phyloP scores from a whole-genome alignment of 2,329 filamentous ascomycete genomes.

The Paecilomyces niveus region DNA sequence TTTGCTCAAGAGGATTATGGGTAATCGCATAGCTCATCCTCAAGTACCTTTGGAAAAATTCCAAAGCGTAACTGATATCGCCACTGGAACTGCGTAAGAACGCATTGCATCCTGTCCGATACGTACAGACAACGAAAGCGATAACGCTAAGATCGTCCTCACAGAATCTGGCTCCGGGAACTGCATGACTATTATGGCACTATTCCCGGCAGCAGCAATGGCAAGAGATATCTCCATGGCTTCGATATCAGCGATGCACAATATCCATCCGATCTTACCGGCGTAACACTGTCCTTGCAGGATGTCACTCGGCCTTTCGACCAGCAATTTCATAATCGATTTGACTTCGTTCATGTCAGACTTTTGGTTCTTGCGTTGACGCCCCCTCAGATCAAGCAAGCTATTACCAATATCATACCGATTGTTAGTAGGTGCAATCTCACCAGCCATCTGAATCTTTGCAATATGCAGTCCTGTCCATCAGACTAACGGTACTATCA shows the following conservation, averaged over 20 bases:
- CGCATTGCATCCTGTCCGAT: background rate
- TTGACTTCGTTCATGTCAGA: background rate
- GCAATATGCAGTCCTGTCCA: background rate
- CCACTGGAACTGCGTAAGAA: background rate
- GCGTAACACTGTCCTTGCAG: background rate
- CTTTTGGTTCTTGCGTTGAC: background rate
- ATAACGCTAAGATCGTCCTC: background rate
- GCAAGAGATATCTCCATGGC: background rate
- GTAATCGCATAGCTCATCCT: background rate
- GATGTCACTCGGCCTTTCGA: background rate
- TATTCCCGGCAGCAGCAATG: background rate
- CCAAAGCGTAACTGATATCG: background rate
- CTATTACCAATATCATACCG: background rate
- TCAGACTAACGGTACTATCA: background rate
- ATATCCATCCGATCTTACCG: background rate
- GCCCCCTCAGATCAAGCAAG: background rate
- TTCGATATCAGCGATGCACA: background rate
- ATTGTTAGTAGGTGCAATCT: background rate
- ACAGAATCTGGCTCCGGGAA: background rate
- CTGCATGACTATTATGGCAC: background rate
- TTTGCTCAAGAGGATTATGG: background rate
- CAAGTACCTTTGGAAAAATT: background rate
- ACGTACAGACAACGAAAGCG: background rate
- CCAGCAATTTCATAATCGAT: background rate
- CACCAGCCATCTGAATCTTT: background rate